phyloP scores from a whole-genome alignment of 1,284 basidiomycete species.

The Rhodotorula sp. region DNA sequence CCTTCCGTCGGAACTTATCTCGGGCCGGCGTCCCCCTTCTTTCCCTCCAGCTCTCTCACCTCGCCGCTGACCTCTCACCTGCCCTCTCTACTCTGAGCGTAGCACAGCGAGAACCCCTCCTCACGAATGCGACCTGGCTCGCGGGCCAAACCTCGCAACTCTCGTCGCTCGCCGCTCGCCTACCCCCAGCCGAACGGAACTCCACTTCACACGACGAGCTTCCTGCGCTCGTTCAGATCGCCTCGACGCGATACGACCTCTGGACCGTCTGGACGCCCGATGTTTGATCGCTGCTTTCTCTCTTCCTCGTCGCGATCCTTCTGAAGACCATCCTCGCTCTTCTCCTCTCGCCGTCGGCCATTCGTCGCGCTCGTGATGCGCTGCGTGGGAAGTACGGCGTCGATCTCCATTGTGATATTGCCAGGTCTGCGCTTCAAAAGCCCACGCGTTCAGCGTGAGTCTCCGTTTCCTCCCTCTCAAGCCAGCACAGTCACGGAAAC shows the following conservation, averaged over 20 bases:
- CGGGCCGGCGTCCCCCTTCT: neutral
- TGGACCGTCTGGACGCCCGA: neutral
- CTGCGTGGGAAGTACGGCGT: no score
- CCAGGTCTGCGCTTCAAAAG: neutral
- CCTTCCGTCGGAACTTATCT: neutral
- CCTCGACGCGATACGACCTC: neutral
- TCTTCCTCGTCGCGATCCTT: neutral
- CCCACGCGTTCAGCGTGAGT: conserved; percentile 10
- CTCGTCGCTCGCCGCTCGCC: neutral
- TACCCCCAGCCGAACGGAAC: neutral
- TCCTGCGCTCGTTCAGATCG: neutral
- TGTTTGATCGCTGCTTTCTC: neutral
- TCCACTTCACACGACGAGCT: neutral
- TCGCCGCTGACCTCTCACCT: neutral
- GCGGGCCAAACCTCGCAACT: neutral
- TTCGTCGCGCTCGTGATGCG: no score
- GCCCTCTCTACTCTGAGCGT: neutral
- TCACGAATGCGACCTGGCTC: neutral
- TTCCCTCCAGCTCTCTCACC: neutral
- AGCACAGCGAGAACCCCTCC: neutral
- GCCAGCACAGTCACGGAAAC: no score
- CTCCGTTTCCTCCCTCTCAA: neutral
- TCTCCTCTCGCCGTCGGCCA: no score
- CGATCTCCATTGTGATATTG: neutral
- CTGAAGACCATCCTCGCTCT: neutral